A percentile compares a stretch with the other conserved stretches of the same genome.
Conservation (phyloP, 352 stramenopile genomes). For the Phytophthora macrochlamydospora region DNA sequence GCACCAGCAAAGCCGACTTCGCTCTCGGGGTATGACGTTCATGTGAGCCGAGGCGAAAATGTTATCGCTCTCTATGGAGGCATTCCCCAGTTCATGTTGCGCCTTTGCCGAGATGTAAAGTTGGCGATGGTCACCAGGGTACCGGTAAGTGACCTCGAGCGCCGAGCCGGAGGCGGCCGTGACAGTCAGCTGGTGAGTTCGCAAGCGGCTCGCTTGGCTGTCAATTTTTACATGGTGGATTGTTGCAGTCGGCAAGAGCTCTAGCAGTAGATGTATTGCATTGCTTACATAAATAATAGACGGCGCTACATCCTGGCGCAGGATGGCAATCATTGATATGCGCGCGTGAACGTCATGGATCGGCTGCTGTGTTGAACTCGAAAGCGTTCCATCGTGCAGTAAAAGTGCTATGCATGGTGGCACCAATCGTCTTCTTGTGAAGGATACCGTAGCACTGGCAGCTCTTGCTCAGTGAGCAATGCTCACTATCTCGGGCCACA, state of each 20-base stretch:
- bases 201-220: constrained; percentile 5
- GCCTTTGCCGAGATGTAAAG: constrained; percentile 24
- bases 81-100: constrained; percentile 3
- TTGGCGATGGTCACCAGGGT: constrained; percentile 16
- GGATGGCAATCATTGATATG: constrained; percentile 16
- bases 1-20: constrained; percentile 1
- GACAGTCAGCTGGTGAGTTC: constrained; percentile 25
- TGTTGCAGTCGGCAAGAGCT: not conserved
- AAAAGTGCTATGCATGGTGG: no score
- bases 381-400: no score
- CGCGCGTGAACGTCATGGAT: not conserved
- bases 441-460: not conserved
- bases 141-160: not conserved
- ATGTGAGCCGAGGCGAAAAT: constrained; percentile 1
- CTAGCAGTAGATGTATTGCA: no score
- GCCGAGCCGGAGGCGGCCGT: constrained; percentile 11
- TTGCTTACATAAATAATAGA: no score
- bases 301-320: no score
- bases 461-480: not conserved
- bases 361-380: not conserved
- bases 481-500: not conserved
- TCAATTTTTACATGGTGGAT: constrained; percentile 4
- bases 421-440: not conserved
- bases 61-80: not conserved
- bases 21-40: not conserved